phyloP scores from a whole-genome alignment of 495 filamentous ascomycete genomes.

The Penicillium canariense region DNA sequence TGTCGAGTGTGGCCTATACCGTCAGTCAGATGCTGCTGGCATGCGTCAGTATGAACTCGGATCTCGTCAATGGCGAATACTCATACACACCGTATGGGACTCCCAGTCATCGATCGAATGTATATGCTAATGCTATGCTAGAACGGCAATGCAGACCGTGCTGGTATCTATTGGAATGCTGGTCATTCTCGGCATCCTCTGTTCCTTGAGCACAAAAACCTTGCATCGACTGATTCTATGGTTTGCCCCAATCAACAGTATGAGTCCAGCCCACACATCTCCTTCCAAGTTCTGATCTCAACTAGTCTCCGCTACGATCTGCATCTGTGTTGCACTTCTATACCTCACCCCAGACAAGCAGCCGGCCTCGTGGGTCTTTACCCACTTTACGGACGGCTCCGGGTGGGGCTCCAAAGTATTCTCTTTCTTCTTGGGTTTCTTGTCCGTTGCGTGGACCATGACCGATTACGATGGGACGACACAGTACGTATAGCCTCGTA shows the following conservation, averaged over 20 bases:
- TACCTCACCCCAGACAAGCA: conserved; percentile 63
- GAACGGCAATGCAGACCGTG: conserved; percentile 62
- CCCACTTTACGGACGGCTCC: conserved; percentile 62
- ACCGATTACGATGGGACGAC: conserved; percentile 75
- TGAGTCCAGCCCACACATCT: conserved; percentile 8
- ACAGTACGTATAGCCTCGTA: conserved; percentile 44
- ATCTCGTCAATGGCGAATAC: conserved; percentile 42
- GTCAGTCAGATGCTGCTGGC: conserved; percentile 60
- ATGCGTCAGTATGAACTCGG: conserved; percentile 55
- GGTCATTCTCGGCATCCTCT: conserved; percentile 58
- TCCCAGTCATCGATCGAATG: no score
- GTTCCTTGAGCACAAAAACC: conserved; percentile 62
- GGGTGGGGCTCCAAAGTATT: conserved; percentile 64
- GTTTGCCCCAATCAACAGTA: conserved; percentile 74
- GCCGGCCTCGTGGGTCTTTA: conserved; percentile 64
- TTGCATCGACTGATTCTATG: conserved; percentile 63
- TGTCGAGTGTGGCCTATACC: conserved; percentile 55
- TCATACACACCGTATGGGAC: conserved; percentile 45
- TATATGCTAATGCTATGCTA: conserved; percentile 23
- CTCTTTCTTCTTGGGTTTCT: conserved; percentile 65
- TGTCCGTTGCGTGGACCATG: conserved; percentile 75
- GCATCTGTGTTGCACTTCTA: conserved; percentile 61
- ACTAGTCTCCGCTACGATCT: conserved; percentile 53
- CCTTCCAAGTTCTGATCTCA: background rate
- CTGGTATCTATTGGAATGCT: conserved; percentile 58